Conservation (phyloP, 495 filamentous ascomycete genomes). For the Annulohypoxylon stygium region DNA sequence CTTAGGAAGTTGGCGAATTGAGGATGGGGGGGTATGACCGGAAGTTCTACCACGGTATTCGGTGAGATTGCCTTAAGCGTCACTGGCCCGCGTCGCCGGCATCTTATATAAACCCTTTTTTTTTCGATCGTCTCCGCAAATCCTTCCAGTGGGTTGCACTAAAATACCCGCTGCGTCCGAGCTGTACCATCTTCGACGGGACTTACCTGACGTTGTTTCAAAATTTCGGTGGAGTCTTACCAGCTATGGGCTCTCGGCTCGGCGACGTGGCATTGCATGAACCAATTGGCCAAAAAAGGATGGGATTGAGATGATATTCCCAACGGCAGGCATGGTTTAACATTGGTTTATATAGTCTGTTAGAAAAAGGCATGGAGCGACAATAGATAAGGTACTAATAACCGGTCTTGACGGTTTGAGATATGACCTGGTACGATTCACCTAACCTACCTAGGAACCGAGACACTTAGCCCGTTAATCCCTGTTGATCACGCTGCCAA, state of each 20-base stretch:
- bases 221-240: conserved; percentile 12
- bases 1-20: background rate
- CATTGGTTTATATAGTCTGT: background rate
- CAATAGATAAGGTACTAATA: background rate
- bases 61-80: background rate
- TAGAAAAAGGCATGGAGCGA: conserved; percentile 3
- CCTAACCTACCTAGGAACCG: conserved; percentile 1
- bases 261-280: conserved; percentile 10
- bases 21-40: background rate
- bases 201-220: background rate
- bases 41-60: background rate
- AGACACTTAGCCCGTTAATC: background rate
- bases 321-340: background rate
- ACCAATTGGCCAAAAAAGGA: conserved; percentile 2
- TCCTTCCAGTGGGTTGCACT: conserved; percentile 8
- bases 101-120: background rate
- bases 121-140: background rate
- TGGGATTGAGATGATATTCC: conserved; percentile 1
- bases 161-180: conserved; percentile 15
- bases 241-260: conserved; percentile 7
- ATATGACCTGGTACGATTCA: conserved; percentile 2
- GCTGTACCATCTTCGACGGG: conserved; percentile 7
- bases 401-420: background rate
- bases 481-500: background rate
- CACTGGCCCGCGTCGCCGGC: background rate